These are phyloP conservation scores for Hypericum androsaemum DNA, from an alignment of 345 rosid species.

Conservation along the genomic window DNA sequence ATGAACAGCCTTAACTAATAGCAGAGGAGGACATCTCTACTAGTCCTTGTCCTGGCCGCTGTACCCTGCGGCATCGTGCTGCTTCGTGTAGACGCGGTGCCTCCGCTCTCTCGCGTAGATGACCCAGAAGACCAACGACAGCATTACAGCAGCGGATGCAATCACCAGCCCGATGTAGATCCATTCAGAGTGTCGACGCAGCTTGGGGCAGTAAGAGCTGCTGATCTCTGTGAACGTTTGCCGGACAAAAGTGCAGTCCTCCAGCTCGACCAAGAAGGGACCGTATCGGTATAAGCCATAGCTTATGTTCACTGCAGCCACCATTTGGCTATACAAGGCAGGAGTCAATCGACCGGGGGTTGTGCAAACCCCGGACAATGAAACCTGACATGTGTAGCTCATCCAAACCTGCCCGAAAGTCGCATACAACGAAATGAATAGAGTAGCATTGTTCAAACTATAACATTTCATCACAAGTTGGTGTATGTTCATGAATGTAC, in stretches of 20 bases:
- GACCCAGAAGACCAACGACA: too few species aligned
- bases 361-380: constrained; percentile 43
- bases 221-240: constrained; percentile 54
- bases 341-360: constrained; percentile 81
- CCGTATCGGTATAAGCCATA: constrained; percentile 61
- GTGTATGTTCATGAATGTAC: constrained; percentile 19
- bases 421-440: background rate
- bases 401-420: constrained; percentile 49
- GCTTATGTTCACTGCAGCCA: constrained; percentile 66
- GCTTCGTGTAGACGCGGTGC: too few species aligned
- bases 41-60: too few species aligned
- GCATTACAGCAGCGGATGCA: too few species aligned
- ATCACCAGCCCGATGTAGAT: too few species aligned
- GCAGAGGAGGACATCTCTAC: too few species aligned
- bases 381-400: constrained; percentile 39
- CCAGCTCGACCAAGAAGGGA: constrained; percentile 66
- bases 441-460: background rate
- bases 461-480: too few species aligned
- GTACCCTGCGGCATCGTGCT: too few species aligned
- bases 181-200: too few species aligned
- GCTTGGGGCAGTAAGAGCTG: background rate
- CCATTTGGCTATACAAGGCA: constrained; percentile 46
- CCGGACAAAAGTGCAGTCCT: constrained; percentile 73
- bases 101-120: too few species aligned
- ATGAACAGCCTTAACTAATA: too few species aligned